Evolutionary conservation across 108 stramenopile genomes (phyloP).

Genomic region (Skeletonema costatum): DNA sequence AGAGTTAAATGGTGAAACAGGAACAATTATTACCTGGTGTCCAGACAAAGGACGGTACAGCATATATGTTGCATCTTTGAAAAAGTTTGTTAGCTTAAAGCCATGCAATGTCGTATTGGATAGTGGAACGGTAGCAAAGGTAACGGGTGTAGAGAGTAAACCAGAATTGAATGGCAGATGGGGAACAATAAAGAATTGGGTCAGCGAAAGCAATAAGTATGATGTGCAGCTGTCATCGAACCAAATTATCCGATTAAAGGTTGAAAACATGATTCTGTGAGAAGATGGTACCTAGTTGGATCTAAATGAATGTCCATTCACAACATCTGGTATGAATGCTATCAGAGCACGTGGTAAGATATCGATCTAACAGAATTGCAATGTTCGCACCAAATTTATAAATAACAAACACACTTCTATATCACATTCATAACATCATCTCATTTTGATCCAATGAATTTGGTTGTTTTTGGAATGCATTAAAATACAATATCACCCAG

Average conservation of each 20-base stretch:
- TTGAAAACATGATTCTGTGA: conserved; percentile 83
- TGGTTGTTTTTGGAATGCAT: no score
- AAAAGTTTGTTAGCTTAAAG: conserved; percentile 70
- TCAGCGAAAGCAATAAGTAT: conserved; percentile 71
- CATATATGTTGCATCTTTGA: conserved; percentile 70
- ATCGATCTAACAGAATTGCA: not conserved
- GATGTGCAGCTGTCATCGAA: conserved; percentile 81
- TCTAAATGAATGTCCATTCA: not conserved
- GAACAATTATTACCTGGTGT: conserved; percentile 85
- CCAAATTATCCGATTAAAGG: conserved; percentile 79
- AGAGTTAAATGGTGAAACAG: conserved; percentile 76
- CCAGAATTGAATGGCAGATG: conserved; percentile 87
- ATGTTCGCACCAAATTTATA: no score
- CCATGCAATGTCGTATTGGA: conserved; percentile 81
- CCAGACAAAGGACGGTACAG: conserved; percentile 76
- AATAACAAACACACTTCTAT: no score
- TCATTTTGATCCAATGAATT: no score
- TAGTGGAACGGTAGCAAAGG: conserved; percentile 71
- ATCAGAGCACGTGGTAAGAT: not conserved
- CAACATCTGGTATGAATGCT: not conserved
- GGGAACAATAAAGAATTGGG: conserved; percentile 85
- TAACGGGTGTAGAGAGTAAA: conserved; percentile 71
- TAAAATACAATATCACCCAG: no score
- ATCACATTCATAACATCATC: no score
- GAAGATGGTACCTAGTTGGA: not conserved